Evolutionary conservation across 2,329 filamentous ascomycete genomes (phyloP), one percentile per base, ranked within the genome.

Genomic region (Penicillium psychrosexuale): DNA sequence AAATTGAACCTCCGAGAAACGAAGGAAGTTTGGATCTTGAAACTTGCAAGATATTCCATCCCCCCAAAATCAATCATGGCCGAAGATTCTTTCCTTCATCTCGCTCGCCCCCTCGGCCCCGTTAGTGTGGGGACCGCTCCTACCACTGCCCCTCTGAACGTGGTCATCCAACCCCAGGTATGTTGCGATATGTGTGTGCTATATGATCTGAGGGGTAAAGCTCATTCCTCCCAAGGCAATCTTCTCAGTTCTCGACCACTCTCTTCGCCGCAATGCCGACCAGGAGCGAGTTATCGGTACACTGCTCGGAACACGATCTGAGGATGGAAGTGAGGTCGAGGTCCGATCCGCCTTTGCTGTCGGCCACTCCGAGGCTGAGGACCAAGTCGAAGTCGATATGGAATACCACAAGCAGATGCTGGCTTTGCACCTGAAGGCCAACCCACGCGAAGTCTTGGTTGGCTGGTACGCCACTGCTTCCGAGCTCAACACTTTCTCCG

Each of bases 321-420:
- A 99, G 80, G 94, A 99, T 82, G 94, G 93, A 75, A 91, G 89
- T 72, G 93, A 97, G 76, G 90, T 96, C 70, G 91, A 96, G 77
- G 94, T 99, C 70, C 87, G 91, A 72, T 95, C 91, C 72, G 93
- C 91, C 80, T 99, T 99, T 75, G 94, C 94, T 65, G 96, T 99
- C 71, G 92, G 93, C 64, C 94, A 99, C 81, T 97, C 93, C 66
- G 94, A 99, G 80, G 96, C 93, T 66, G 89, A 92, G 74, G 94
- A 99, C 77, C 94, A 99, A 78, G 94, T 99, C 69, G 94, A 99
- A 78, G 94, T 99, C 62, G 94, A 99, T 74, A 96, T 99, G 83
- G 94, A 99, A 78, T 99, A 97, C 78, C 94, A 99, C 80, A 97
- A 97, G 84, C 92, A 93, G 77, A 99, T 99, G 94, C 87, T 97